Evolutionary conservation across 208 protist genomes (phyloP).

Genomic region (Crithidia acanthocephali): DNA sequence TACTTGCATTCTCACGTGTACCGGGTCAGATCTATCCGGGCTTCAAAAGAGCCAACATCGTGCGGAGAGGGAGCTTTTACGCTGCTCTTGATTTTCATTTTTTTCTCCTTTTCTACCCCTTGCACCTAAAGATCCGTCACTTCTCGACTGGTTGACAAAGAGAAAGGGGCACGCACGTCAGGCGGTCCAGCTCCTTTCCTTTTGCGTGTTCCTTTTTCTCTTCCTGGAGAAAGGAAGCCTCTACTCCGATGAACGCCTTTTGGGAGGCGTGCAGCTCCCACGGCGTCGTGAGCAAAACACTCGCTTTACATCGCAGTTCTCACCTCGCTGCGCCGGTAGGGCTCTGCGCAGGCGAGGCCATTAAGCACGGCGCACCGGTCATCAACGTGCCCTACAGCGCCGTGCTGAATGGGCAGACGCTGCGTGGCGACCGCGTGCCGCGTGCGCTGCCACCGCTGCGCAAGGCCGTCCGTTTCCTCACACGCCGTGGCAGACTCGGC

Average conservation of each 20-base stretch:
- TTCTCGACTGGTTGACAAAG: no score
- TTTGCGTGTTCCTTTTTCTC: constrained; percentile 7
- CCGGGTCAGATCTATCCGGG: no score
- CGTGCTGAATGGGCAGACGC: constrained; percentile 72
- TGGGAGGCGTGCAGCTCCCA: constrained; percentile 62
- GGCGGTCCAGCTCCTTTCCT: not conserved
- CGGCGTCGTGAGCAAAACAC: constrained; percentile 67
- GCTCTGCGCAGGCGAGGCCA: constrained; percentile 42
- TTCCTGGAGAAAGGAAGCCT: not conserved
- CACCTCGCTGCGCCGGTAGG: constrained; percentile 33
- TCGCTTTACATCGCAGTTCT: constrained; percentile 33
- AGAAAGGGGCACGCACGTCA: no score
- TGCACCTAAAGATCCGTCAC: no score
- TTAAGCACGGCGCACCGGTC: constrained; percentile 59
- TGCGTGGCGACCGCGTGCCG: constrained; percentile 60
- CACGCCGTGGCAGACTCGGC: constrained; percentile 57
- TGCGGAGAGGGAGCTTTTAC: no score
- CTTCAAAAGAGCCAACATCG: no score
- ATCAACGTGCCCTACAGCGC: constrained; percentile 70
- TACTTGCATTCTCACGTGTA: no score
- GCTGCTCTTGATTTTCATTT: no score
- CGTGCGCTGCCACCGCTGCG: constrained; percentile 48
- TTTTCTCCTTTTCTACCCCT: no score
- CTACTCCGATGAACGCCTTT: constrained; percentile 42
- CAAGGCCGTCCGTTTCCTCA: constrained; percentile 53